Evolutionary conservation across 345 rosid species (phyloP).

Genomic region (Hypericum perforatum): DNA sequence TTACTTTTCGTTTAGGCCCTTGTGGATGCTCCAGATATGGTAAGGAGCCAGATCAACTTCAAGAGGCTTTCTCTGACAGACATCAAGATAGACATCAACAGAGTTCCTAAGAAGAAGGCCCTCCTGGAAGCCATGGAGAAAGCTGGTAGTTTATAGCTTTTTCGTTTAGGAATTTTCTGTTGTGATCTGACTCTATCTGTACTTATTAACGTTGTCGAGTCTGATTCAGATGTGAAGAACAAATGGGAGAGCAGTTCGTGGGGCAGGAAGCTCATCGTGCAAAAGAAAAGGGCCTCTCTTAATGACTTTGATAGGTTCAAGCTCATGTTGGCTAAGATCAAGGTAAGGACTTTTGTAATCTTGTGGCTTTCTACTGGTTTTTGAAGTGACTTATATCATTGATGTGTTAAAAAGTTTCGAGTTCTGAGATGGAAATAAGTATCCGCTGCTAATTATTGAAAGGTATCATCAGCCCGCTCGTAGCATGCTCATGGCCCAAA

Average conservation of each 20-base stretch:
- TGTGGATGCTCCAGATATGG: slow-evolving; percentile 23
- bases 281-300: slow-evolving; percentile 65
- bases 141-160: slow-evolving; percentile 8
- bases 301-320: slow-evolving; percentile 79
- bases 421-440: too few species aligned
- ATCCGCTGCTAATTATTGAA: too few species aligned
- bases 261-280: slow-evolving; percentile 79
- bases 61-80: slow-evolving; percentile 20
- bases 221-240: slow-evolving; percentile 50
- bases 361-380: too few species aligned
- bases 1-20: slow-evolving; percentile 11
- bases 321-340: slow-evolving; percentile 83
- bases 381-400: too few species aligned
- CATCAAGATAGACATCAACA: slow-evolving; percentile 19
- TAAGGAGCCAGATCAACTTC: slow-evolving; percentile 20
- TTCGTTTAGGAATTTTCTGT: too few species aligned
- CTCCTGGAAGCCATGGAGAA: slow-evolving; percentile 17
- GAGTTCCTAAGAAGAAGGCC: slow-evolving; percentile 16
- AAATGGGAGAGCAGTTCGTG: slow-evolving; percentile 87
- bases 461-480: too few species aligned
- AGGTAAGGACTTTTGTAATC: slow-evolving; percentile 27
- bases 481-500: too few species aligned
- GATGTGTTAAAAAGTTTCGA: too few species aligned
- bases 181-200: too few species aligned
- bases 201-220: background rate